phyloP scores from a whole-genome alignment of 2,329 filamentous ascomycete species.

The Hawksworthiomyces lignivorus region DNA sequence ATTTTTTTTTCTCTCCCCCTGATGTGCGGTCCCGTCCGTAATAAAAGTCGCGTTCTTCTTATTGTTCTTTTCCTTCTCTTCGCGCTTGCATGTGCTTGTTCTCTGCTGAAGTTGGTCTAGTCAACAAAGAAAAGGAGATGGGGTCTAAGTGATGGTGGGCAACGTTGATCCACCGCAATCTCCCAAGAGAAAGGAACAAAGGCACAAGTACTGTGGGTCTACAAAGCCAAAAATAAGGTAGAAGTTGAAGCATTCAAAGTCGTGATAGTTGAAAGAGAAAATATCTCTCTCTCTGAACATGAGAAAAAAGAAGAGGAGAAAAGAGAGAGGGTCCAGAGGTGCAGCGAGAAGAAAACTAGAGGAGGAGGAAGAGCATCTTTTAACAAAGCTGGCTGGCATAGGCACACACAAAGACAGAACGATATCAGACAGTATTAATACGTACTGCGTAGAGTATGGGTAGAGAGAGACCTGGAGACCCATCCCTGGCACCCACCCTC shows the following conservation, averaged over 20 bases:
- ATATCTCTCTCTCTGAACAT: background rate
- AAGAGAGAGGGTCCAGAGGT: background rate
- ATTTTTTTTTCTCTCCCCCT: background rate
- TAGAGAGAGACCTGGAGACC: too few relatives aligned
- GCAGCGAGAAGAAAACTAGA: too few relatives aligned
- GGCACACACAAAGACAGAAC: too few relatives aligned
- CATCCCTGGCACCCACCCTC: too few relatives aligned
- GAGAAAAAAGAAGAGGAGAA: background rate
- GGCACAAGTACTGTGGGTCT: background rate
- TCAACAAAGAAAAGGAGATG: background rate
- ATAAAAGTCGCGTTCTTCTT: too few relatives aligned
- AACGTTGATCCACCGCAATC: constrained; percentile 4
- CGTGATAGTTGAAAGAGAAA: background rate
- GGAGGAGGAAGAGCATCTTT: constrained; percentile 1
- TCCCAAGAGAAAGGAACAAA: background rate
- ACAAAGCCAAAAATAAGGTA: background rate
- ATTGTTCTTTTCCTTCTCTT: background rate
- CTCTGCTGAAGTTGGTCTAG: background rate
- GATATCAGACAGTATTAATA: too few relatives aligned
- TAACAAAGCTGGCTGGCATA: background rate
- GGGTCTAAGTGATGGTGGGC: background rate
- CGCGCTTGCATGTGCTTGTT: background rate
- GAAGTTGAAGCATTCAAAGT: background rate
- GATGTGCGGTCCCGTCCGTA: too few relatives aligned
- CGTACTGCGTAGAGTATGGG: too few relatives aligned